These are phyloP conservation scores for Tuber microsphaerosporum DNA, from an alignment of 495 filamentous ascomycete species.

Conservation along the genomic window DNA sequence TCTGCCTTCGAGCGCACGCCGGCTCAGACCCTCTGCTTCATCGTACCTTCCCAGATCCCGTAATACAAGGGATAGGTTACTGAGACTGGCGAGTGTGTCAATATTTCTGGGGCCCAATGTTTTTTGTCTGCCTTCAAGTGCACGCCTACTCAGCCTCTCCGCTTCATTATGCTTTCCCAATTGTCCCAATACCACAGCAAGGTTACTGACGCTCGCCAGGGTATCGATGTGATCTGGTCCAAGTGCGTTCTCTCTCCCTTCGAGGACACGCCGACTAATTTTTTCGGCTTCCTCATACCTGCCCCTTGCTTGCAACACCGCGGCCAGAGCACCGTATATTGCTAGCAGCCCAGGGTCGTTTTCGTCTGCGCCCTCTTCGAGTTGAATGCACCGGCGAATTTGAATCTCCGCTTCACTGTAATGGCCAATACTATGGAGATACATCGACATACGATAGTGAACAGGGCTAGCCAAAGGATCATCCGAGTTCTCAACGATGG, in stretches of 20 bases:
- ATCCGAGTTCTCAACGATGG: constrained; percentile 4
- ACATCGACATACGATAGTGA: background rate
- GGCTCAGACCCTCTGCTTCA: constrained; percentile 42
- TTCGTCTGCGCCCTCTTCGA: background rate
- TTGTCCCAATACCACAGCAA: constrained; percentile 16
- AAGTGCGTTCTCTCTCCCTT: constrained; percentile 14
- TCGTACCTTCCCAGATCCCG: constrained; percentile 39
- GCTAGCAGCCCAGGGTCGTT: background rate
- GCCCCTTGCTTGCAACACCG: constrained; percentile 37
- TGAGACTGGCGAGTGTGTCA: constrained; percentile 40
- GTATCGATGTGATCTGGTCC: constrained; percentile 12
- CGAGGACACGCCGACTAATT: constrained; percentile 25
- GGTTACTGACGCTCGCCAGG: background rate
- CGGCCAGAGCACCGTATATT: constrained; percentile 34
- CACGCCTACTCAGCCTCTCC: constrained; percentile 32
- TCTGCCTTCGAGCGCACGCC: constrained; percentile 30
- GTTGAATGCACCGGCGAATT: background rate
- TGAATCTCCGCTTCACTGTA: constrained; percentile 5
- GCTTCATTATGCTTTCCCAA: constrained; percentile 44
- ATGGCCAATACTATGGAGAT: background rate
- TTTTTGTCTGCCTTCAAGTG: constrained; percentile 28
- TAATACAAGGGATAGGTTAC: constrained; percentile 39
- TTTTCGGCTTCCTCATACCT: constrained; percentile 44
- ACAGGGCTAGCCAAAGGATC: background rate
- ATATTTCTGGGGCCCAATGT: constrained; percentile 39